Conservation (phyloP, 495 filamentous ascomycete species). For the Neurospora hispaniola region DNA sequence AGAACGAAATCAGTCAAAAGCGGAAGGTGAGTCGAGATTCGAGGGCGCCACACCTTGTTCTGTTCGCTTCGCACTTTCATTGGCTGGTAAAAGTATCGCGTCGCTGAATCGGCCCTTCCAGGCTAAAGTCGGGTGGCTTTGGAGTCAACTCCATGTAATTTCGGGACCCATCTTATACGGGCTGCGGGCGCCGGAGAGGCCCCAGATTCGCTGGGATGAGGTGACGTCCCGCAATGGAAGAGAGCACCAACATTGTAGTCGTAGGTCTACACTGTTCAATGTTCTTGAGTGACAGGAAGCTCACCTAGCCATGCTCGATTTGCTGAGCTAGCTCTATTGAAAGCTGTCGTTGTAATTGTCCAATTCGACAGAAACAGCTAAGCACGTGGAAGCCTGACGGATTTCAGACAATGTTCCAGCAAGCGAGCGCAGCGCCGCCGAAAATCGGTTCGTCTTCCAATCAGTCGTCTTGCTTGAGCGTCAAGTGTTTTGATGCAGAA, state of each 20-base stretch:
- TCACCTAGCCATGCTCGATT: conserved; percentile 1
- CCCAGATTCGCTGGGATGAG: conserved; percentile 24
- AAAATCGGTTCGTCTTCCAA: not conserved
- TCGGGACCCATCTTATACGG: conserved; percentile 20
- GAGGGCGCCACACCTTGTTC: conserved; percentile 29
- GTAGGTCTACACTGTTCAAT: not conserved
- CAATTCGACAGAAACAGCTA: not conserved
- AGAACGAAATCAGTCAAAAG: not conserved
- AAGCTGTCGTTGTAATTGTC: not conserved
- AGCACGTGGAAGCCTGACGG: not conserved
- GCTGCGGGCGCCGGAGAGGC: conserved; percentile 14
- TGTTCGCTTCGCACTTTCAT: conserved; percentile 18
- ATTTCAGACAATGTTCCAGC: not conserved
- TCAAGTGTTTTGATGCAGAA: not conserved
- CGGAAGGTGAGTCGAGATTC: not conserved
- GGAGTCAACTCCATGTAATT: conserved; percentile 10
- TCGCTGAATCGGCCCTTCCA: conserved; percentile 31
- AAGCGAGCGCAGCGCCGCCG: not conserved
- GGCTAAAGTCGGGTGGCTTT: conserved; percentile 23
- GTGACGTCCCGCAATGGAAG: conserved; percentile 20
- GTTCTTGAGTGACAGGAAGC: conserved; percentile 18
- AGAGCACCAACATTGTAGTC: not conserved
- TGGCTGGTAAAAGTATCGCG: conserved; percentile 22
- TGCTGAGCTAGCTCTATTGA: not conserved
- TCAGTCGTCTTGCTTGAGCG: not conserved